phyloP scores from a whole-genome alignment of 257 asterid genomes.

The Lavandula angustifolia region DNA sequence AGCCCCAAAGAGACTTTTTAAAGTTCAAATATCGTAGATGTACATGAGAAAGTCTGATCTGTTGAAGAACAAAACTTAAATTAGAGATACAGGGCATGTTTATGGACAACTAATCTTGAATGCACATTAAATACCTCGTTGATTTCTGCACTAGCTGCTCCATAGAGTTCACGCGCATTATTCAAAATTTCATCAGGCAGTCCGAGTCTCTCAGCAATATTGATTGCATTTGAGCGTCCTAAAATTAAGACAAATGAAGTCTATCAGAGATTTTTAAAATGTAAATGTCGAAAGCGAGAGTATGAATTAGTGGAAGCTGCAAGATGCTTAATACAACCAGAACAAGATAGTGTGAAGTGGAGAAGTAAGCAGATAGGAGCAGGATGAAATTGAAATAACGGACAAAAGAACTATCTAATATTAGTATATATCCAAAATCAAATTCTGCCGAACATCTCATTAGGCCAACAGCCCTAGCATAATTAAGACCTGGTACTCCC shows the following conservation, averaged over 20 bases:
- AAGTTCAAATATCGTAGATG: slow-evolving; percentile 11
- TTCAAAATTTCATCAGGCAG: slow-evolving; percentile 65
- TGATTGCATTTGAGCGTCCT: slow-evolving; percentile 98
- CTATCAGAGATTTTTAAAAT: slow-evolving; percentile 25
- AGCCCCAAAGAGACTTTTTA: too few species aligned
- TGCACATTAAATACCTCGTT: slow-evolving; percentile 64
- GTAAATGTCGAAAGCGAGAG: slow-evolving; percentile 18
- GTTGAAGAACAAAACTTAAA: slow-evolving; percentile 24
- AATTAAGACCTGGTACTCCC: slow-evolving; percentile 89
- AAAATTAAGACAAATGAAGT: slow-evolving; percentile 30
- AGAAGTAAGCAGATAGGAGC: slow-evolving; percentile 19
- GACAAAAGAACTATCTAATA: background rate
- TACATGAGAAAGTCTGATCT: slow-evolving; percentile 15
- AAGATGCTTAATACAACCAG: slow-evolving; percentile 18
- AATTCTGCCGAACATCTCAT: slow-evolving; percentile 24
- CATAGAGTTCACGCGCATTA: slow-evolving; percentile 82
- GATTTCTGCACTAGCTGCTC: slow-evolving; percentile 92
- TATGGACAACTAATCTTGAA: slow-evolving; percentile 17
- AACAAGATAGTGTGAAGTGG: slow-evolving; percentile 22
- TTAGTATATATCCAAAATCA: slow-evolving; percentile 13
- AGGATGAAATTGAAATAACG: slow-evolving; percentile 7
- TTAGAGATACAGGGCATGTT: slow-evolving; percentile 7
- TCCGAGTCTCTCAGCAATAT: slow-evolving; percentile 90
- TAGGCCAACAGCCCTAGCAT: slow-evolving; percentile 25
- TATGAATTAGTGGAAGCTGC: slow-evolving; percentile 14